These are phyloP conservation scores for Geotrichum aggregatum DNA, from an alignment of 1,139 yeast species.

Conservation along the genomic window DNA sequence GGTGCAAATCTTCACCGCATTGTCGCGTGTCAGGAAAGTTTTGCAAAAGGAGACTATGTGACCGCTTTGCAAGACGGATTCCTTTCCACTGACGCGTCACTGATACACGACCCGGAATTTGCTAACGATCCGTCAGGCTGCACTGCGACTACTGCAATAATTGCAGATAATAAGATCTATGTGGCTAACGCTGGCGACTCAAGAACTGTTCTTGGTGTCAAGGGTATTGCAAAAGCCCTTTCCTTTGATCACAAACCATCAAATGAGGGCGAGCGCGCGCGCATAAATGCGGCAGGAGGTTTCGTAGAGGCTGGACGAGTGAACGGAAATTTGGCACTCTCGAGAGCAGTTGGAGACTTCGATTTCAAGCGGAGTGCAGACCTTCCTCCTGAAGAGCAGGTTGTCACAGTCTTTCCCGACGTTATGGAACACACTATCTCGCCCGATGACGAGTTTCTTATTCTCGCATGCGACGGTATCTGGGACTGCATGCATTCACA, in stretches of 20 bases:
- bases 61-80: conserved; percentile 82
- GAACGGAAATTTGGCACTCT: conserved; percentile 90
- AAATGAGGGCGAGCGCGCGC: conserved; percentile 86
- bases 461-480: conserved; percentile 96
- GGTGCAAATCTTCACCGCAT: conserved; percentile 75
- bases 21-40: conserved; percentile 59
- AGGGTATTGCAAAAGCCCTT: conserved; percentile 82
- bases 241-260: conserved; percentile 95
- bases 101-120: conserved; percentile 55
- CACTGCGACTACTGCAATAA: conserved; percentile 85
- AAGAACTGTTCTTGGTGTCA: conserved; percentile 81
- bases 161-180: conserved; percentile 48
- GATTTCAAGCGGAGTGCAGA: conserved; percentile 77
- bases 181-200: conserved; percentile 94
- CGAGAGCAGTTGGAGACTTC: conserved; percentile 95
- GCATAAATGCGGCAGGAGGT: conserved; percentile 94
- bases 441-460: conserved; percentile 75
- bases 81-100: conserved; percentile 76
- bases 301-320: conserved; percentile 94
- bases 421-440: conserved; percentile 69
- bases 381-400: conserved; percentile 91
- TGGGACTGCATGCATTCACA: conserved; percentile 97
- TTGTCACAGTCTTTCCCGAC: conserved; percentile 92
- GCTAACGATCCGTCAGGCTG: conserved; percentile 89
- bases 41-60: conserved; percentile 53